Evolutionary conservation across 495 filamentous ascomycete species (phyloP), one percentile per base, ranked within the genome.

Genomic region (Trypethelium eluteriae): DNA sequence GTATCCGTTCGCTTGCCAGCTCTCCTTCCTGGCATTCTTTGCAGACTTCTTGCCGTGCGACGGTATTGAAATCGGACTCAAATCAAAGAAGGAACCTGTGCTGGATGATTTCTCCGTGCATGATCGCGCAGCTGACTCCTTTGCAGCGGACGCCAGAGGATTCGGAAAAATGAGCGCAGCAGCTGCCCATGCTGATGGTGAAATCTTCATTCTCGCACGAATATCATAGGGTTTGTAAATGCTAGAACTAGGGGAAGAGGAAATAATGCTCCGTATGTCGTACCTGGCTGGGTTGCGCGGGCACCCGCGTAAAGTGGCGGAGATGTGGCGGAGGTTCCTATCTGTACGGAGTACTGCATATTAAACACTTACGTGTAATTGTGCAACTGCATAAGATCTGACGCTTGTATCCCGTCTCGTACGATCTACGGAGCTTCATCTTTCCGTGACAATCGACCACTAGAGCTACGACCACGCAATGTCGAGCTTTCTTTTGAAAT

Each of bases 1-100:
- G 70, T 88, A 90, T 35, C 95, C 95, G 67, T 81, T 85, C 9
- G 90, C 89, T 57, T 86, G 79, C 86, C 93, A 97, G 81, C 92
- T 92, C 47, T 85, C 79, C n/a, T 81, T 79, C 68, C 86, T 80
- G 70, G 84, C 78, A 74, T 88, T 78, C 72, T 86, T 83, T 62
- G 83, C 78, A 41, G 79, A 69, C 69, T 85, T 88, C 66, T 84
- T 81, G 50, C 81, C 83, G 41, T 86, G 81, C 61, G 82, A 79
- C 9, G 84, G 79, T 18, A 89, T 80, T 16, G 83, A 84, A 67
- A 98, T 85, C 9, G 88, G 83, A 70, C 87, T 88, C 63, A 99
- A 81, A 73, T 99, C 94, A 79, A 91, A 98, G 83, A 92, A 98
- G 64, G 89, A 80, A 61, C 91, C 92, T 62, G 81, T 87, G 46